Evolutionary conservation across 352 stramenopile genomes (phyloP).

Genomic region (Blastocystis sp.): DNA sequence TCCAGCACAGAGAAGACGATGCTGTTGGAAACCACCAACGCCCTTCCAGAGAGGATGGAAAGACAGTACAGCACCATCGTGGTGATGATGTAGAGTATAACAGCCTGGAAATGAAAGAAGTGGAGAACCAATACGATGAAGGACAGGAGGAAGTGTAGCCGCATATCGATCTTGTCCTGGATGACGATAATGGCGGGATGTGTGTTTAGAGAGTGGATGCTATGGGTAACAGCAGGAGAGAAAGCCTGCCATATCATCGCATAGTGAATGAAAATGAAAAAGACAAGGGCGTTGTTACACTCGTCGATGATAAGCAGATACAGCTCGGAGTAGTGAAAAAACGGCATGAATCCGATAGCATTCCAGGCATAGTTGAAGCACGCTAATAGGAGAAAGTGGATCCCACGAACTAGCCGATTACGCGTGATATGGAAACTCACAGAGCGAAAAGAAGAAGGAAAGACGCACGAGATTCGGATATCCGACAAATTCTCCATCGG

Average conservation of each 20-base stretch:
- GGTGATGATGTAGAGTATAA: neutral
- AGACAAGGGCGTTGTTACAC: constrained; percentile 25
- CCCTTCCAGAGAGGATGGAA: neutral
- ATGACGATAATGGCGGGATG: constrained; percentile 20
- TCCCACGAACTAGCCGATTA: constrained; percentile 37
- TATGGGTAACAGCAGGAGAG: neutral
- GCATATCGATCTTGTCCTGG: constrained; percentile 35
- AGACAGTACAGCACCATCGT: neutral
- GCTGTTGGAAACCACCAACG: neutral
- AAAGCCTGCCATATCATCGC: neutral
- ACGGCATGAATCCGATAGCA: constrained; percentile 41
- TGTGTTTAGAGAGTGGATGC: constrained; percentile 55
- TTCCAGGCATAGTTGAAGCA: neutral
- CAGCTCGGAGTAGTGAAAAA: constrained; percentile 16
- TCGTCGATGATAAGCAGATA: constrained; percentile 28
- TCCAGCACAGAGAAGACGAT: constrained; percentile 32
- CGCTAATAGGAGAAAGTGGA: constrained; percentile 15
- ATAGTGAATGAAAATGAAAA: constrained; percentile 39
- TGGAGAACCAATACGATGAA: neutral
- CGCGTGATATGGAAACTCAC: neutral
- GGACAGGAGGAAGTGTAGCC: neutral
- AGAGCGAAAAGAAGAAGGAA: constrained; percentile 8
- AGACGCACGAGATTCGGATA: neutral
- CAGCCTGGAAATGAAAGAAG: neutral
- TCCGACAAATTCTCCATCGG: neutral